Evolutionary conservation across 257 asterid genomes (phyloP), one percentile per base, ranked within the genome.

Genomic region (Knoxia roxburghii): DNA sequence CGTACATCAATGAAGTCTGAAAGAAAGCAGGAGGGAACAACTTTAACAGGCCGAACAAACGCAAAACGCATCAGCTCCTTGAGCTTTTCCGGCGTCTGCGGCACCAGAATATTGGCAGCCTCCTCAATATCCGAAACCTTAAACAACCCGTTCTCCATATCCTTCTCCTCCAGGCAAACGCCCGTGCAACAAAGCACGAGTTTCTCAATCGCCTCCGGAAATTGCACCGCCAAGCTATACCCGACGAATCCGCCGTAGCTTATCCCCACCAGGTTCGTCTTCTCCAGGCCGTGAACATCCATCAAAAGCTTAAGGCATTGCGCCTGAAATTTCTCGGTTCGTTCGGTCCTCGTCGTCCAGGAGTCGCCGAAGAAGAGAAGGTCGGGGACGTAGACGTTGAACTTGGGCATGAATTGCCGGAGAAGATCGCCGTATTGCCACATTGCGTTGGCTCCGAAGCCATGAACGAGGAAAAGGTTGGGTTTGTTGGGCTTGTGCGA

Each of bases 381-480:
- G 46, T 92, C 98, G 13, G 98, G 98, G 17, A 92, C 96, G 84
- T 92, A 92, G 68, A 89, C 75, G 79, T 92, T 92, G 87, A 79
- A 92, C 6, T 83, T 85, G 58, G 96, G 89, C 80, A 81, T 77
- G 73, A 92, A 80, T 79, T 86, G 91, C 70, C 86, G 81, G 73
- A 92, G 91, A 41, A 87, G 65, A 1, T 87, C 97, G 13, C 97
- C 95, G 86, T 92, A 92, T 76, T 92, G 98, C 98, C 98, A 92
- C 98, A 87, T 92, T 7, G 98, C 98, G 57, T 92, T 89, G 76
- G 98, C 97, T 35, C 98, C 98, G 76, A 92, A 92, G 10, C 98
- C 97, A 72, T 92, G 98, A 2, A 92, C 75, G 71, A 92, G 70
- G 12, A 92, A 39, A 15, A 92, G 88, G 60, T 87, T 89, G 0